Evolutionary conservation across 441 rosid species (phyloP).

Genomic region (Arabidopsis lyrata): DNA sequence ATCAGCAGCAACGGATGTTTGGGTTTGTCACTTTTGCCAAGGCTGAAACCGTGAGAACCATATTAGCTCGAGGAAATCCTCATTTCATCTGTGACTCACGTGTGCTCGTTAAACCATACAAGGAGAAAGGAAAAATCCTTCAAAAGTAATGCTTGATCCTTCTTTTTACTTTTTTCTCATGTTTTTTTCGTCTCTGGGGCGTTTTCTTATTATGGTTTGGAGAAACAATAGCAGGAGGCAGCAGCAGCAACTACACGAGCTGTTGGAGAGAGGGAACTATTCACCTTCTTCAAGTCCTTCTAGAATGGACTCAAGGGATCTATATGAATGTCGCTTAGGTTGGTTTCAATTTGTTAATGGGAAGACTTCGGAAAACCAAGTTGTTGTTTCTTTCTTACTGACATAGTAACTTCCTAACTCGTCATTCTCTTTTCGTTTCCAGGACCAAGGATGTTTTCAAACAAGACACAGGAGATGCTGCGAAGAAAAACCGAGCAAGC

Average conservation of each 20-base stretch:
- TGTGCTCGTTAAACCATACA: conserved; percentile 93
- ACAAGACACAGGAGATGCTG: conserved; percentile 61
- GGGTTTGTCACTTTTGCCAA: conserved; percentile 84
- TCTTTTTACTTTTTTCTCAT: not conserved
- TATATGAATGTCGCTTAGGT: conserved; percentile 60
- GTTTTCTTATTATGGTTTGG: conserved; percentile 29
- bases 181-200: conserved; percentile 1
- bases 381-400: not conserved
- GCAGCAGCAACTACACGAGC: conserved; percentile 73
- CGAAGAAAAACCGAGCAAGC: conserved; percentile 78
- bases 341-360: conserved; percentile 8
- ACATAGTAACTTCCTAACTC: not conserved
- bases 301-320: conserved; percentile 60
- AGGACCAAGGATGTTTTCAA: conserved; percentile 70
- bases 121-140: conserved; percentile 88
- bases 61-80: conserved; percentile 86
- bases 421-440: conserved; percentile 25
- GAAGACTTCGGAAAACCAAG: not conserved
- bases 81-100: conserved; percentile 94
- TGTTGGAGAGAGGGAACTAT: conserved; percentile 74
- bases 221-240: conserved; percentile 57
- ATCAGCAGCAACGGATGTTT: conserved; percentile 93
- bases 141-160: conserved; percentile 59
- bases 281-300: conserved; percentile 79
- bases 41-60: conserved; percentile 79